A percentile compares a stretch with the other conserved stretches of the same genome.
Evolutionary conservation across 305 asterid species (phyloP).

Genomic region (Fraxinus velutina): DNA sequence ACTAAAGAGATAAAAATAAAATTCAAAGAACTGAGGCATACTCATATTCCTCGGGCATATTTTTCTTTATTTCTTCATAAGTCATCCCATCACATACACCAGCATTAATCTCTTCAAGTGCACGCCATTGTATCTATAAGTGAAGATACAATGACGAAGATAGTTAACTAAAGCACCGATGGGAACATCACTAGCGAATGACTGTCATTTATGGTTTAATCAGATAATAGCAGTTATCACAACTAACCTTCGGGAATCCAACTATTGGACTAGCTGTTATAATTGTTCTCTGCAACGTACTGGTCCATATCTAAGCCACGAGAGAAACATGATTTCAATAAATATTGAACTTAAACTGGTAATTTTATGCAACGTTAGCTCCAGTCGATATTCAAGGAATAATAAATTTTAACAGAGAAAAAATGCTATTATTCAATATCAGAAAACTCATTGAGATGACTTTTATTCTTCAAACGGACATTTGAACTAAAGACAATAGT

Average conservation of each 20-base stretch:
- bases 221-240: conserved; percentile 1
- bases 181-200: conserved; percentile 13
- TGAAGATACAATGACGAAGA: conserved; percentile 8
- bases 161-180: conserved; percentile 12
- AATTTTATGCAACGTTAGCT: conserved; percentile 4
- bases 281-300: conserved; percentile 96
- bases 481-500: conserved; percentile 3
- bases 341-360: conserved; percentile 16
- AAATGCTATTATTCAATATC: background rate
- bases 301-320: conserved; percentile 84
- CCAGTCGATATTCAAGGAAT: background rate
- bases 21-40: conserved; percentile 38
- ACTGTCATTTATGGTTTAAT: conserved; percentile 15
- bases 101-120: conserved; percentile 94
- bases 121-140: conserved; percentile 96
- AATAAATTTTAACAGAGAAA: background rate
- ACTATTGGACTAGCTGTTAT: conserved; percentile 78
- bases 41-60: conserved; percentile 97
- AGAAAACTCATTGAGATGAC: background rate
- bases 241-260: conserved; percentile 89
- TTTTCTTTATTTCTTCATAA: conserved; percentile 92
- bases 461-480: background rate
- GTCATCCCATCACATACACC: conserved; percentile 98
- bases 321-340: conserved; percentile 22
- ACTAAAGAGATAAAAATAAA: conserved; percentile 1